These are phyloP conservation scores for Spathaspora boniae DNA, from an alignment of 805 yeast species.

Conservation along the genomic window DNA sequence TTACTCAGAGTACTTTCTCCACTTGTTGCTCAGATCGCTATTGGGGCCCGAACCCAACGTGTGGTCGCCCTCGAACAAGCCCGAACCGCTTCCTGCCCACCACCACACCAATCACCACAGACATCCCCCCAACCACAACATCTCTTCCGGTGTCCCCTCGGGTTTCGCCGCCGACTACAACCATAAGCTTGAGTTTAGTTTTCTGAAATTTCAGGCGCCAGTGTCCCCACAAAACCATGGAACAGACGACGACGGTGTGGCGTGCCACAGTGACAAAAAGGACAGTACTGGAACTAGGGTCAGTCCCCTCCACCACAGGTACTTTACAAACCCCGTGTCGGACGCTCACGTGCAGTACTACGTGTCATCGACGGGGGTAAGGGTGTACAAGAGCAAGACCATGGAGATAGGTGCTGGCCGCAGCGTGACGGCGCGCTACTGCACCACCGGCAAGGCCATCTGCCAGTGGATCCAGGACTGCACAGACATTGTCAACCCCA, in stretches of 20 bases:
- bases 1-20: slow-evolving; percentile 61
- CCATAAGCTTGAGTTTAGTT: slow-evolving; percentile 2
- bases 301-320: slow-evolving; percentile 72
- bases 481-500: slow-evolving; percentile 58
- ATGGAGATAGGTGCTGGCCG: slow-evolving; percentile 22
- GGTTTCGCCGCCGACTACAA: not conserved
- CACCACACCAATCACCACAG: not conserved
- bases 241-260: not conserved
- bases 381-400: slow-evolving; percentile 47
- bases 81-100: slow-evolving; percentile 32
- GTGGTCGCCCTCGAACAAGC: slow-evolving; percentile 57
- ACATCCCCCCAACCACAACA: not conserved
- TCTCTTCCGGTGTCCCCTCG: not conserved
- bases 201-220: slow-evolving; percentile 3
- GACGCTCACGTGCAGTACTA: slow-evolving; percentile 80
- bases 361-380: slow-evolving; percentile 59
- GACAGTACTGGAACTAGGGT: not conserved
- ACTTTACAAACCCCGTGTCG: slow-evolving; percentile 85
- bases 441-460: slow-evolving; percentile 71
- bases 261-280: no score
- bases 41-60: slow-evolving; percentile 68
- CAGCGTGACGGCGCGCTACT: slow-evolving; percentile 32
- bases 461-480: slow-evolving; percentile 91
- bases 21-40: slow-evolving; percentile 56
- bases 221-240: not conserved